Evolutionary conservation across 2,329 filamentous ascomycete genomes (phyloP).

Genomic region (Epichloe amarillans): DNA sequence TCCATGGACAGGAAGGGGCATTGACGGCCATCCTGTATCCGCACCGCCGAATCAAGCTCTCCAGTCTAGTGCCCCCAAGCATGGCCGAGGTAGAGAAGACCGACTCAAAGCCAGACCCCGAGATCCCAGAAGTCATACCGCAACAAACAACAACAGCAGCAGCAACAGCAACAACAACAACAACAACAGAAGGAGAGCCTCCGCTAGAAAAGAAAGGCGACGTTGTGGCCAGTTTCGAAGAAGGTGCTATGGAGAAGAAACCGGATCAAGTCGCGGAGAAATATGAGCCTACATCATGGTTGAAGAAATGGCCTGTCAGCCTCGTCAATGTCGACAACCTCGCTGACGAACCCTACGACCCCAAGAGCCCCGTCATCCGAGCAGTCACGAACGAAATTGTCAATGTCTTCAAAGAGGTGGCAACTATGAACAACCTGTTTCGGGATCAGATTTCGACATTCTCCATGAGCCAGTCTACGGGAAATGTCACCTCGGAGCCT

Average conservation of each 20-base stretch:
- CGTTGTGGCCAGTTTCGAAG: constrained; percentile 94
- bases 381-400: constrained; percentile 96
- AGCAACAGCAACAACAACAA: constrained; percentile 5
- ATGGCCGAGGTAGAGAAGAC: constrained; percentile 36
- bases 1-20: constrained; percentile 70
- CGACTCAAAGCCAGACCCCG: constrained; percentile 33
- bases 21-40: constrained; percentile 93
- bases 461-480: constrained; percentile 85
- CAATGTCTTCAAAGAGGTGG: constrained; percentile 97
- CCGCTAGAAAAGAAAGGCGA: constrained; percentile 68
- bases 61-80: constrained; percentile 61
- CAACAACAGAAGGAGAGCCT: constrained; percentile 33
- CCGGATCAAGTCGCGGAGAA: constrained; percentile 36
- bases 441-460: constrained; percentile 96
- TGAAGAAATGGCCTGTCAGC: constrained; percentile 83
- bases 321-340: constrained; percentile 94
- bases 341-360: constrained; percentile 75
- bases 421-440: constrained; percentile 85
- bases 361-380: constrained; percentile 76
- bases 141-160: constrained; percentile 24
- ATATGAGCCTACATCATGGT: constrained; percentile 81
- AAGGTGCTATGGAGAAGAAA: constrained; percentile 52
- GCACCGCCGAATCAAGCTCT: constrained; percentile 85
- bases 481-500: constrained; percentile 89
- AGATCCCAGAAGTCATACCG: constrained; percentile 46